Conservation (phyloP, 225 moss, liverwort and hornwort species). For the Lunularia cruciata region DNA sequence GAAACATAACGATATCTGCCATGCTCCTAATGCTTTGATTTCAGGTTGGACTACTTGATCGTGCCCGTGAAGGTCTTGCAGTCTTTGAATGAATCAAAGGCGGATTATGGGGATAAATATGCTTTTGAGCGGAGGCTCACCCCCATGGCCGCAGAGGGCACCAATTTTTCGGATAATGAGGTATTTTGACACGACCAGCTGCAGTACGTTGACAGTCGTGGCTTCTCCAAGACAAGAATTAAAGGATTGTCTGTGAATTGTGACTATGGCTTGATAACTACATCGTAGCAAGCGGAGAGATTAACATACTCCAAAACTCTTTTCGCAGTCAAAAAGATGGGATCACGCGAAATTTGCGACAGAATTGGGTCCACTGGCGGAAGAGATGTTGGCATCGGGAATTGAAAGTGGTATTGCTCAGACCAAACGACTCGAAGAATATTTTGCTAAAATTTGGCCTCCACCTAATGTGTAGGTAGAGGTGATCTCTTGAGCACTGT, state of each 20-base stretch:
- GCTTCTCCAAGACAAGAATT: too few species aligned
- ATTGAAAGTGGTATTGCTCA: slow-evolving; percentile 59
- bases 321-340: slow-evolving; percentile 64
- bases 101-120: slow-evolving; percentile 75
- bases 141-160: slow-evolving; percentile 41
- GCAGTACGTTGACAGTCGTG: too few species aligned
- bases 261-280: too few species aligned
- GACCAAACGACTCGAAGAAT: slow-evolving; percentile 65
- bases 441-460: slow-evolving; percentile 92
- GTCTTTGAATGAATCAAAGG: slow-evolving; percentile 71
- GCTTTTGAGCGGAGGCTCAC: slow-evolving; percentile 66
- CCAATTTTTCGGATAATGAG: slow-evolving; percentile 55
- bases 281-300: too few species aligned
- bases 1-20: neutral
- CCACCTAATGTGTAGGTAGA: slow-evolving; percentile 68
- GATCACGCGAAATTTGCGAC: slow-evolving; percentile 65
- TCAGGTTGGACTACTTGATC: slow-evolving; percentile 76
- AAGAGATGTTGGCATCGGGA: slow-evolving; percentile 56
- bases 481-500: too few species aligned
- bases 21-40: neutral
- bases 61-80: slow-evolving; percentile 84
- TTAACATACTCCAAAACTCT: too few species aligned
- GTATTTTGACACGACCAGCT: too few species aligned
- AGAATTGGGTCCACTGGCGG: slow-evolving; percentile 64
- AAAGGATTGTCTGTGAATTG: too few species aligned